Evolutionary conservation across 73 alveolate genomes (phyloP).

Genomic region (Paramecium primaurelia): DNA sequence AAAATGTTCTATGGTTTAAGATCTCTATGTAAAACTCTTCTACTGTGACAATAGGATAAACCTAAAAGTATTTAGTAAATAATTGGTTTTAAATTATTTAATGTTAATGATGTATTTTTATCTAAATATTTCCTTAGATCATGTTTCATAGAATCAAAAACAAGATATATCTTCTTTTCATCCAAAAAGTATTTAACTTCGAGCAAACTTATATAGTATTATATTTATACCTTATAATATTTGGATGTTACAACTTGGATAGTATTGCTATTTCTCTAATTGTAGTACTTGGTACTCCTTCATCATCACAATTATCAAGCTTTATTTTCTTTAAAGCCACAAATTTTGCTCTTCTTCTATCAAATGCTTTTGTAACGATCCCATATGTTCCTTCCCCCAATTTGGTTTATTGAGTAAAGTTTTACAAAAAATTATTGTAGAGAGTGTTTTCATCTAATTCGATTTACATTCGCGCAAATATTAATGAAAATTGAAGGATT

Average conservation of each 20-base stretch:
- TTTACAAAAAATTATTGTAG: slow-evolving; percentile 44
- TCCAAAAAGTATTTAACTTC: slow-evolving; percentile 53
- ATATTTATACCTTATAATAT: slow-evolving; percentile 64
- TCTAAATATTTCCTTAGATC: slow-evolving; percentile 74
- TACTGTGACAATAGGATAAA: slow-evolving; percentile 85
- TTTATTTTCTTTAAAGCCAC: slow-evolving; percentile 88
- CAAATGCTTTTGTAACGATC: slow-evolving; percentile 87
- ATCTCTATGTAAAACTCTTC: slow-evolving; percentile 94
- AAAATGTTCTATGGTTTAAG: slow-evolving; percentile 90
- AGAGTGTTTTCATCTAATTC: background rate
- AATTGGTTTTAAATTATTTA: slow-evolving; percentile 51
- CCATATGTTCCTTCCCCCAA: slow-evolving; percentile 97
- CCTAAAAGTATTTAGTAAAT: slow-evolving; percentile 80
- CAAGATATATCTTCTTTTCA: slow-evolving; percentile 8
- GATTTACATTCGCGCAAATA: background rate
- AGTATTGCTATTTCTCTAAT: slow-evolving; percentile 84
- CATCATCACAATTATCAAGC: slow-evolving; percentile 80
- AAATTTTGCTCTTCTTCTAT: slow-evolving; percentile 49
- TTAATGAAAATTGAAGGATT: background rate
- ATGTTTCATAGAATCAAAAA: slow-evolving; percentile 55
- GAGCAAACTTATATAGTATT: slow-evolving; percentile 21
- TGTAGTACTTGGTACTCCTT: slow-evolving; percentile 92
- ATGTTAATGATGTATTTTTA: background rate
- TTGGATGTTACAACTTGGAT: slow-evolving; percentile 76
- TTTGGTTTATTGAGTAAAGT: slow-evolving; percentile 69